These are phyloP conservation scores for Phaeosphaeriaceae sp. DNA, from an alignment of 2,329 filamentous ascomycete genomes.

Conservation along the genomic window DNA sequence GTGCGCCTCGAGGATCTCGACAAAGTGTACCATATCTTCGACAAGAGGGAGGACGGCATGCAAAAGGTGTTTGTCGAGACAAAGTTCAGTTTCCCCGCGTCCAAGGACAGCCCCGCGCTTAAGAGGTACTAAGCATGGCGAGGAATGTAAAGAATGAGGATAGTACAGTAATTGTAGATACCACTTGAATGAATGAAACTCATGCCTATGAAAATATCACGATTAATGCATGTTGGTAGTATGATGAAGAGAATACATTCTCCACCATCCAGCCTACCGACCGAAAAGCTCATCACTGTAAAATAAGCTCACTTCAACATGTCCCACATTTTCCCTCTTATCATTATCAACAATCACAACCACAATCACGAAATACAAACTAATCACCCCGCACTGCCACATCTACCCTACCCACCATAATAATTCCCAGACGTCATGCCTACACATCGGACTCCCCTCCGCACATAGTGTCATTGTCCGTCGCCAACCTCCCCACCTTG, in stretches of 20 bases:
- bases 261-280: no score
- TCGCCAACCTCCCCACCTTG: background rate
- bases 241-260: no score
- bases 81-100: constrained; percentile 61
- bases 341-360: no score
- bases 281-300: no score
- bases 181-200: background rate
- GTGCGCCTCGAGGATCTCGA: constrained; percentile 61
- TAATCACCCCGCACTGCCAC: background rate
- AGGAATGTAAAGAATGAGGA: background rate
- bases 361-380: no score
- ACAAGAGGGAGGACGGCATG: constrained; percentile 75
- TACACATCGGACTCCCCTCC: background rate
- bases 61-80: constrained; percentile 80
- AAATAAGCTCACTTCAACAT: no score
- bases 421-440: background rate
- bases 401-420: background rate
- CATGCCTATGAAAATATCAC: no score
- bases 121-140: constrained; percentile 51
- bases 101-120: constrained; percentile 58
- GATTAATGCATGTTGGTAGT: no score
- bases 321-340: no score
- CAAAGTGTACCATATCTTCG: constrained; percentile 66
- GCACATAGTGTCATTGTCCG: background rate
- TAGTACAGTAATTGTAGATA: background rate